A percentile compares a stretch with the other conserved stretches of the same genome.
Evolutionary conservation across 2,329 filamentous ascomycete species (phyloP).

Genomic region (Clarireedia monteithiana): DNA sequence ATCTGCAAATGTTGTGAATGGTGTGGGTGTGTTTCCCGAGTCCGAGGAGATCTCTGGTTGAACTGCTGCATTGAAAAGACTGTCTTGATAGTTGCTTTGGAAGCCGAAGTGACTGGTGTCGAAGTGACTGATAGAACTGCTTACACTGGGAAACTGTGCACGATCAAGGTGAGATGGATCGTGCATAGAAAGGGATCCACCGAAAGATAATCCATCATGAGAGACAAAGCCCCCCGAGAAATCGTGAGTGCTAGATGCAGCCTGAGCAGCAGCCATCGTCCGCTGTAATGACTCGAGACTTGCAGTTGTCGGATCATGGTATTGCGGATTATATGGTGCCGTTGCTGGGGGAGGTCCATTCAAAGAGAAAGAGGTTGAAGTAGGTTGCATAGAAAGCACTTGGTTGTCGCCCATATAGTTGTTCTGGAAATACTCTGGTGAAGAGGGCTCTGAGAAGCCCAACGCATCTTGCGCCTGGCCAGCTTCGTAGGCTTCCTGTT

Average conservation of each 20-base stretch:
- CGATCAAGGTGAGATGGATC: constrained; percentile 15
- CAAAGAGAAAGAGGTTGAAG: constrained; percentile 10
- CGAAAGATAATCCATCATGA: constrained; percentile 11
- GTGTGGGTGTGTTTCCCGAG: constrained; percentile 17
- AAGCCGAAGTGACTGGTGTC: not conserved
- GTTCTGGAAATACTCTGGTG: constrained; percentile 21
- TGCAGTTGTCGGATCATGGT: constrained; percentile 20
- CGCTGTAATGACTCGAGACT: constrained; percentile 25
- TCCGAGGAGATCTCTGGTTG: constrained; percentile 10
- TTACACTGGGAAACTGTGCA: constrained; percentile 21
- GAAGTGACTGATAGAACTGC: constrained; percentile 2
- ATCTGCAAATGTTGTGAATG: constrained; percentile 16
- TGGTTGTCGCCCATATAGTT: constrained; percentile 16
- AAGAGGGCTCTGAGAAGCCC: constrained; percentile 22
- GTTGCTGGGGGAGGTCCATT: constrained; percentile 20
- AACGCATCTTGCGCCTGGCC: constrained; percentile 28
- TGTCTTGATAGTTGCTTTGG: not conserved
- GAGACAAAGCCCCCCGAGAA: constrained; percentile 15
- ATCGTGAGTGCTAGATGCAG: constrained; percentile 15
- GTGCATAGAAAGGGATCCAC: constrained; percentile 13
- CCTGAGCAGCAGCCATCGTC: constrained; percentile 21
- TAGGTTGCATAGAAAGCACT: constrained; percentile 12
- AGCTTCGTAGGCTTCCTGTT: constrained; percentile 43
- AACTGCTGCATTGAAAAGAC: not conserved
- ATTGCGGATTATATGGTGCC: constrained; percentile 24